Evolutionary conservation across 1,284 basidiomycete genomes (phyloP), one percentile per base, ranked within the genome.

Genomic region (Microbotryum intermedium): DNA sequence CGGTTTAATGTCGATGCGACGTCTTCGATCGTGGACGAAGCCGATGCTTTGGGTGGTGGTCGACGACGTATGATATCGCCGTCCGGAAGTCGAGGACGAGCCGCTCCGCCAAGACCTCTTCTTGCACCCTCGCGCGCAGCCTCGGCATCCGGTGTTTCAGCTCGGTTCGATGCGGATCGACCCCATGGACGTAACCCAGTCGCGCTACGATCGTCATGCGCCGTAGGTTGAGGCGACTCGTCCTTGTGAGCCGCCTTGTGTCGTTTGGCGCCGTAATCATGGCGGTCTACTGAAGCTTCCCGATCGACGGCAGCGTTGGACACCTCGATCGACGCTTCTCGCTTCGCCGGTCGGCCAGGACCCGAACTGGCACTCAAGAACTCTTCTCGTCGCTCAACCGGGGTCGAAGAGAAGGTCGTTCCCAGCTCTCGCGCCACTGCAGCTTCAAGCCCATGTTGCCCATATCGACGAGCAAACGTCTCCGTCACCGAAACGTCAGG

Each of bases 401-500:
- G n/a, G 26, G 26, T 20, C 13, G 46, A 48, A 18, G 34, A 18
- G 11, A 55, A 44, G 54, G 50, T 21, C 11, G 46, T 23, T 1
- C 46, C 46, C 26, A 48, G 13, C 13, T 48, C 46, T 48, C 23
- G 23, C 13, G 46, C 46, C 11, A 48, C 23, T 13, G 46, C 46
- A 28, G 21, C 26, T 23, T 28, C 46, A 6, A 48, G 18, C 20
- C 46, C 46, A 18, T 48, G 46, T 28, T 48, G 11, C 42, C 28
- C 26, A 18, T 57, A 34, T 28, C 21, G 46, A 11, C 13, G 26
- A 59, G 20, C 21, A 2, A 51, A 60, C 25, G 30, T 4, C 18
- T 20, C 62, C 79, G 51, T 62, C 46, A 28, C 26, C 61, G 8
- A 39, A 90, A 89, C 88, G 57, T 83, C 82, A 0, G 91, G 86